Percentiles rank a stretch among this genome's conserved stretches.
phyloP scores from a whole-genome alignment of 306 rosid genomes.

The Fragaria iinumae region DNA sequence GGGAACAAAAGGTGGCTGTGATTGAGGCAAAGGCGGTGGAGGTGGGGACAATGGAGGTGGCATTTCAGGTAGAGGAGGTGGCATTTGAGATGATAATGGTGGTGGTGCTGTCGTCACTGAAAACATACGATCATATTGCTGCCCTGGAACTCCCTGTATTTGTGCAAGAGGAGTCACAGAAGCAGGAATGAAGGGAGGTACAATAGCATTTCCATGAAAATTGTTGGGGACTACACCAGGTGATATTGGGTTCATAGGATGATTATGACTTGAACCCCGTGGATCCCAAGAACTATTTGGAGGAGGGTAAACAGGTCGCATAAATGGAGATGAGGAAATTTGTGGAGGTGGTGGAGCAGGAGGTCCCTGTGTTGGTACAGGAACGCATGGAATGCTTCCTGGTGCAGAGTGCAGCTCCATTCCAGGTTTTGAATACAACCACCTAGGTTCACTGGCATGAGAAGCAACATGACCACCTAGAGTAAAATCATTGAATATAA shows the following conservation, averaged over 20 bases:
- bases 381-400: conserved; percentile 51
- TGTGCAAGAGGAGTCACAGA: conserved; percentile 86
- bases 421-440: conserved; percentile 40
- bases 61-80: conserved; percentile 69
- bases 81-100: conserved; percentile 47
- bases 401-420: conserved; percentile 40
- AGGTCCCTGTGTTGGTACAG: conserved; percentile 57
- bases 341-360: conserved; percentile 69
- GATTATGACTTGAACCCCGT: conserved; percentile 60
- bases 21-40: conserved; percentile 81
- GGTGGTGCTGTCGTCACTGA: conserved; percentile 57
- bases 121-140: conserved; percentile 59
- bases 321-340: conserved; percentile 63
- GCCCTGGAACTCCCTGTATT: conserved; percentile 66
- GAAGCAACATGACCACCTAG: conserved; percentile 31
- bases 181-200: conserved; percentile 73
- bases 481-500: conserved; percentile 24
- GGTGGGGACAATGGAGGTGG: conserved; percentile 77
- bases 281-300: conserved; percentile 81
- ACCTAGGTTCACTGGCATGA: conserved; percentile 32
- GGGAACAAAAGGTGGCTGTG: conserved; percentile 73
- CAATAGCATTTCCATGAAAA: conserved; percentile 57
- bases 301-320: conserved; percentile 63
- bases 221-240: conserved; percentile 49
- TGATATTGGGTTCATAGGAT: conserved; percentile 55